phyloP scores from a whole-genome alignment of 2,329 filamentous ascomycete species.

The Rugonectria rugulosa region DNA sequence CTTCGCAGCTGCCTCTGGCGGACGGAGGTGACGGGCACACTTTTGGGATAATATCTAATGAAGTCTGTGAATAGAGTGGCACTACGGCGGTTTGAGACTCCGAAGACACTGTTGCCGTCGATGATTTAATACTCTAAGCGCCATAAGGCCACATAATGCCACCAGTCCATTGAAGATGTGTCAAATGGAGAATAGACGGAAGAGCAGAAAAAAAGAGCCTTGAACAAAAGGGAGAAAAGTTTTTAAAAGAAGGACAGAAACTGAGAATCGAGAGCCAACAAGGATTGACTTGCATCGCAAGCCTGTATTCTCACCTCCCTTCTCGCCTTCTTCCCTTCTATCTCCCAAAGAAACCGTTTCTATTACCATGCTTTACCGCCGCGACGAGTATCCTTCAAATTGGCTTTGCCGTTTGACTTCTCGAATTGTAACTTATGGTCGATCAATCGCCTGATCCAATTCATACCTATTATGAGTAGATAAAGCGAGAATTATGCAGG shows the following conservation, averaged over 20 bases:
- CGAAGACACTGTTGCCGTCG: too few species aligned
- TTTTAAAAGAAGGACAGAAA: neutral
- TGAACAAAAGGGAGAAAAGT: neutral
- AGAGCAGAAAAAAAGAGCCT: neutral
- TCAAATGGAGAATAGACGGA: neutral
- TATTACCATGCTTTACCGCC: neutral
- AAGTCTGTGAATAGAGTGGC: constrained; percentile 29
- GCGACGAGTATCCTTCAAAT: neutral
- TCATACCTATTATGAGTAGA: too few species aligned
- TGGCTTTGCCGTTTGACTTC: too few species aligned
- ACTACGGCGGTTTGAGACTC: constrained; percentile 26
- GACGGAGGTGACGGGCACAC: constrained; percentile 31
- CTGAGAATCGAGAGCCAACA: constrained; percentile 15
- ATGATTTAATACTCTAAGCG: constrained; percentile 18
- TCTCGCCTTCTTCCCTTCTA: too few species aligned
- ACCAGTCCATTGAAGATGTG: neutral
- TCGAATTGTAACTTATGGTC: too few species aligned
- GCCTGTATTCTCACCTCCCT: neutral
- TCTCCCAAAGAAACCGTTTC: neutral
- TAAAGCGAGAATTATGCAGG: too few species aligned
- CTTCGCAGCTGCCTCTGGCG: constrained; percentile 9
- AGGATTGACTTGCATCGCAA: constrained; percentile 16
- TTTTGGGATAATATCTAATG: constrained; percentile 24
- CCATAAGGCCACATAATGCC: constrained; percentile 24
- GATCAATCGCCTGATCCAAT: too few species aligned